These are phyloP conservation scores for Ophiostoma pallidulum DNA, from an alignment of 2,329 filamentous ascomycete genomes.

Conservation along the genomic window DNA sequence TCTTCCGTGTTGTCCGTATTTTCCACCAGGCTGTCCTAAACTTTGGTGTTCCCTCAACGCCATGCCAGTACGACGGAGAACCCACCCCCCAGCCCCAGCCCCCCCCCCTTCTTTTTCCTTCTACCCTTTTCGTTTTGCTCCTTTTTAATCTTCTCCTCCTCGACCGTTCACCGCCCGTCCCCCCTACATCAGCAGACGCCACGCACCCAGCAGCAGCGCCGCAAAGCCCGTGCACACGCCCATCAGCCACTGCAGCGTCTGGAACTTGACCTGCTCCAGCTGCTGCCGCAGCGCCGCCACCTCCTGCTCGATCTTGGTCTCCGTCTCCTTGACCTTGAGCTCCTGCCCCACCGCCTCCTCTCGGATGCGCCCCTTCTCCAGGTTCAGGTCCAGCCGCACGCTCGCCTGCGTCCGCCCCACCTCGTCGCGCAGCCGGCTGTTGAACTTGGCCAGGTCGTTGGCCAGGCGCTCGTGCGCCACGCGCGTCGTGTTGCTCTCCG, in stretches of 20 bases:
- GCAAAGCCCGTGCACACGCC: constrained; percentile 64
- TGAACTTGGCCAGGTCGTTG: constrained; percentile 91
- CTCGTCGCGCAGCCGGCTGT: constrained; percentile 81
- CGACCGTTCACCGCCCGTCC: no score
- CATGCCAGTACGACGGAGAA: no score
- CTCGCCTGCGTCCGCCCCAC: constrained; percentile 90
- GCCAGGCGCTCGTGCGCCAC: constrained; percentile 85
- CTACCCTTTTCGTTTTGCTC: no score
- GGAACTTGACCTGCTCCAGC: constrained; percentile 95
- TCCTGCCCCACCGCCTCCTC: constrained; percentile 96
- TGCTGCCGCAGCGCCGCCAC: constrained; percentile 83
- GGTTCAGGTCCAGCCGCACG: constrained; percentile 82
- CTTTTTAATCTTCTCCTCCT: no score
- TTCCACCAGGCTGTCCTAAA: no score
- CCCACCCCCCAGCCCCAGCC: no score
- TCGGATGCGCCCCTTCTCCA: constrained; percentile 92
- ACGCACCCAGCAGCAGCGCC: constrained; percentile 58
- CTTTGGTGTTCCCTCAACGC: no score
- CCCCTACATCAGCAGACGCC: constrained; percentile 55
- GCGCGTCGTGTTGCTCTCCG: constrained; percentile 79
- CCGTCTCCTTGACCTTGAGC: constrained; percentile 96
- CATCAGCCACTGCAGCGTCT: constrained; percentile 96
- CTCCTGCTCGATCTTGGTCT: constrained; percentile 97
- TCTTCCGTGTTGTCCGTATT: no score
- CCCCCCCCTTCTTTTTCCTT: no score